phyloP scores from a whole-genome alignment of 106 monocot genomes.

The Ottelia alismoides region DNA sequence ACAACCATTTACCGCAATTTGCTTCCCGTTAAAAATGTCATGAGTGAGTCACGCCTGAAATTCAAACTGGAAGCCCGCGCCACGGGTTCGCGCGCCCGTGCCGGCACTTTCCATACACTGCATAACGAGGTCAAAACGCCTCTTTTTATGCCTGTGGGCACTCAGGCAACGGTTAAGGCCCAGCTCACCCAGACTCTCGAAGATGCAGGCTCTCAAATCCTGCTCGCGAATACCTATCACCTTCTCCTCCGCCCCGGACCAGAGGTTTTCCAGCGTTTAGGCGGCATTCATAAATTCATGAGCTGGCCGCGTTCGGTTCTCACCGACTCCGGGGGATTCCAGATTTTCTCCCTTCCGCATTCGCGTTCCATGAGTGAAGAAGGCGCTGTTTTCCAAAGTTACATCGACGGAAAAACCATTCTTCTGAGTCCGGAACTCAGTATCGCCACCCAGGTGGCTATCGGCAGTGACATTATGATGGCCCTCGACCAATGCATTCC shows the following conservation, averaged over 20 bases:
- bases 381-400: neutral
- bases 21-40: no score
- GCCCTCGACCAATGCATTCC: neutral
- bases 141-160: no score
- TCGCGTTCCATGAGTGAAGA: neutral
- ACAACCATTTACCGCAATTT: no score
- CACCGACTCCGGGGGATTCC: neutral
- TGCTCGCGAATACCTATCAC: neutral
- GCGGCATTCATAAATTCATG: neutral
- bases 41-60: no score
- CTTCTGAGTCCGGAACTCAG: neutral
- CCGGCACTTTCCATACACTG: no score
- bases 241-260: neutral
- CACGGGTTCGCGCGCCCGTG: no score
- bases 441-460: neutral
- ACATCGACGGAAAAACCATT: neutral
- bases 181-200: no score
- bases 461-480: neutral
- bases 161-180: no score
- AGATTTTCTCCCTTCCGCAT: neutral
- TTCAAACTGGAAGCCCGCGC: no score
- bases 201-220: neutral
- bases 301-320: neutral
- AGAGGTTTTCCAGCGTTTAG: neutral
- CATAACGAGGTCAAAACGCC: no score